A percentile compares a stretch with the other conserved stretches of the same genome.
phyloP scores from a whole-genome alignment of 164 flowering plant species.

The Liquidambar formosana region DNA sequence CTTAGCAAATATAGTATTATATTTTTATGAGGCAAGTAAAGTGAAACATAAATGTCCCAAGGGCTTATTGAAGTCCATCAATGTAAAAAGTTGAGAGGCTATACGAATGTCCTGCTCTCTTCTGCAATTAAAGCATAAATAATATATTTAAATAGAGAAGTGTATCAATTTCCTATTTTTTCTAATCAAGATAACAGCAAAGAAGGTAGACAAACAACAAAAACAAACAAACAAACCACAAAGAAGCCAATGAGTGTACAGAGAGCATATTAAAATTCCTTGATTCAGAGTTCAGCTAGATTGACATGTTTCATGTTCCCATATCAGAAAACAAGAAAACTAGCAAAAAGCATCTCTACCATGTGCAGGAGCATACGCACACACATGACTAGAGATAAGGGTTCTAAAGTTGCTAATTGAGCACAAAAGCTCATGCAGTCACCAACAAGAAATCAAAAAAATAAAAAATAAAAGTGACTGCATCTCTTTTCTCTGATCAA shows the following conservation, averaged over 20 bases:
- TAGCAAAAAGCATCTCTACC: neutral
- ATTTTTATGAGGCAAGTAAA: too few relatives aligned
- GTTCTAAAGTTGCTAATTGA: too few relatives aligned
- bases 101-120: constrained; percentile 78
- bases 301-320: neutral
- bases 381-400: too few relatives aligned
- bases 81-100: constrained; percentile 68
- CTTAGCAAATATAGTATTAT: too few relatives aligned
- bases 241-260: neutral
- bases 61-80: constrained; percentile 78
- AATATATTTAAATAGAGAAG: neutral
- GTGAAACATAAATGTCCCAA: too few relatives aligned
- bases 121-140: constrained; percentile 48
- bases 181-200: neutral
- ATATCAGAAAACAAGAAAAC: neutral
- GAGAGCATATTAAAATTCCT: neutral
- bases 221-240: too few relatives aligned
- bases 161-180: neutral
- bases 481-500: too few relatives aligned
- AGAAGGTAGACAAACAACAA: neutral
- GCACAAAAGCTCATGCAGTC: too few relatives aligned
- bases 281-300: neutral
- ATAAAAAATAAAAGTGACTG: too few relatives aligned
- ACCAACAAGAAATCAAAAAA: too few relatives aligned
- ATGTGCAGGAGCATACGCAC: too few relatives aligned